Evolutionary conservation across 176 grass and related monocot species (phyloP).

Genomic region (Aegilops umbellulata): DNA sequence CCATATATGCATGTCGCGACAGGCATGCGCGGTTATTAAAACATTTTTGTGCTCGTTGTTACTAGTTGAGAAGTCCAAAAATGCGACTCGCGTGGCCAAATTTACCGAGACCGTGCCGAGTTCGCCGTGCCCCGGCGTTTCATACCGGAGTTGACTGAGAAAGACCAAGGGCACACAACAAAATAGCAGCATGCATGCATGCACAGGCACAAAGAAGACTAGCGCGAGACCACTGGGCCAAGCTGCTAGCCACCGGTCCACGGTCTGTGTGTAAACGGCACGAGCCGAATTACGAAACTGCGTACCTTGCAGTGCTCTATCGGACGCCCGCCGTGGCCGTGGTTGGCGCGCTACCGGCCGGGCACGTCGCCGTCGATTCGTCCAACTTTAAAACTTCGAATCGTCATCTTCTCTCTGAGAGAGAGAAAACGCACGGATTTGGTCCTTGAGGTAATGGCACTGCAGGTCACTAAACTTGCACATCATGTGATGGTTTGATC

Average conservation of each 20-base stretch:
- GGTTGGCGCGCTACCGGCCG: not conserved
- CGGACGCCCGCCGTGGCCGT: not conserved
- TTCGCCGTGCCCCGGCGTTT: not conserved
- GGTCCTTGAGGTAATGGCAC: too few species aligned
- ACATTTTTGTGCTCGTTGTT: not conserved
- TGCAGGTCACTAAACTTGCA: too few species aligned
- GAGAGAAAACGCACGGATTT: not conserved
- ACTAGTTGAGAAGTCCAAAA: not conserved
- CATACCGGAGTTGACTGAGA: not conserved
- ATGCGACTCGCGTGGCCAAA: not conserved
- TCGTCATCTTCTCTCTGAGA: not conserved
- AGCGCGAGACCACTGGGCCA: not conserved
- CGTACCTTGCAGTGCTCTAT: not conserved
- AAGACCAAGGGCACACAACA: not conserved
- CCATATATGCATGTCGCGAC: not conserved
- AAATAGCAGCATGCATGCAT: not conserved
- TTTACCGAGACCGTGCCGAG: not conserved
- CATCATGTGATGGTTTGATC: too few species aligned
- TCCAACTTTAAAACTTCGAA: not conserved
- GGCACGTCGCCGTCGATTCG: not conserved
- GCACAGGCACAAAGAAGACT: not conserved
- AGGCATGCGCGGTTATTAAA: not conserved
- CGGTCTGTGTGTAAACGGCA: not conserved
- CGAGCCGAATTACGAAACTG: not conserved
- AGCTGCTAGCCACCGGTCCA: not conserved